Conservation (phyloP, 768 basidiomycete species). For the Cystofilobasidium bisporidii region DNA sequence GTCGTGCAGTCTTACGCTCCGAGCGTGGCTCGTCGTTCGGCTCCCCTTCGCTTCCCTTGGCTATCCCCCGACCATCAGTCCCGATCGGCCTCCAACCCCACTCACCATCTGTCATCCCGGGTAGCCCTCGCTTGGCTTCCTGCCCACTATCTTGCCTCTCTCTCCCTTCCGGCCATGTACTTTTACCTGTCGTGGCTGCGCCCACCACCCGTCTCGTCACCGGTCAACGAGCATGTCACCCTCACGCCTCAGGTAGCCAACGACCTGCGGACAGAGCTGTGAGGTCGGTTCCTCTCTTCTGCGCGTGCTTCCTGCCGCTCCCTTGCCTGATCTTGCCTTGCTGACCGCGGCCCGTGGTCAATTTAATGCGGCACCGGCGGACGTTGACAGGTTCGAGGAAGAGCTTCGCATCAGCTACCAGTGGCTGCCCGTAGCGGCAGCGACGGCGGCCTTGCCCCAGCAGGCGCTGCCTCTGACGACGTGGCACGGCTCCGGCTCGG, state of each 20-base stretch:
- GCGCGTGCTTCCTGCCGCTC: too few relatives aligned
- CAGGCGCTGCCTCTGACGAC: conserved; percentile 3
- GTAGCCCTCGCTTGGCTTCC: too few relatives aligned
- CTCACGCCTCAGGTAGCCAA: conserved; percentile 81
- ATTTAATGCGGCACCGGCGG: too few relatives aligned
- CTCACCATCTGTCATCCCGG: too few relatives aligned
- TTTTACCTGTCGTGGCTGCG: conserved; percentile 83
- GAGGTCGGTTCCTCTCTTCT: conserved; percentile 1
- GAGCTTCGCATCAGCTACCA: conserved; percentile 30
- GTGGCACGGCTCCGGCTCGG: conserved; percentile 41
- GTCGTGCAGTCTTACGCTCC: too few relatives aligned
- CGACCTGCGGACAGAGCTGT: conserved; percentile 70
- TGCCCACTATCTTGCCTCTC: too few relatives aligned
- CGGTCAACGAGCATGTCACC: conserved; percentile 42
- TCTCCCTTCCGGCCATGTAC: too few relatives aligned
- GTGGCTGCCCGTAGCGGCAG: conserved; percentile 1
- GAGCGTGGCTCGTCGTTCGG: too few relatives aligned
- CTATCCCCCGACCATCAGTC: too few relatives aligned
- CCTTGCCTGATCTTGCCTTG: background rate
- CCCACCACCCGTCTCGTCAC: conserved; percentile 56
- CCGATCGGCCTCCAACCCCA: too few relatives aligned
- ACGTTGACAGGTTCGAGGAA: conserved; percentile 59
- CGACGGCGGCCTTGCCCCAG: background rate
- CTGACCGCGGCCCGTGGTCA: background rate
- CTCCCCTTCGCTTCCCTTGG: too few relatives aligned